A percentile compares a stretch with the other conserved stretches of the same genome.
These are phyloP conservation scores for Penicillium goetzii DNA, from an alignment of 495 filamentous ascomycete genomes.

Conservation along the genomic window DNA sequence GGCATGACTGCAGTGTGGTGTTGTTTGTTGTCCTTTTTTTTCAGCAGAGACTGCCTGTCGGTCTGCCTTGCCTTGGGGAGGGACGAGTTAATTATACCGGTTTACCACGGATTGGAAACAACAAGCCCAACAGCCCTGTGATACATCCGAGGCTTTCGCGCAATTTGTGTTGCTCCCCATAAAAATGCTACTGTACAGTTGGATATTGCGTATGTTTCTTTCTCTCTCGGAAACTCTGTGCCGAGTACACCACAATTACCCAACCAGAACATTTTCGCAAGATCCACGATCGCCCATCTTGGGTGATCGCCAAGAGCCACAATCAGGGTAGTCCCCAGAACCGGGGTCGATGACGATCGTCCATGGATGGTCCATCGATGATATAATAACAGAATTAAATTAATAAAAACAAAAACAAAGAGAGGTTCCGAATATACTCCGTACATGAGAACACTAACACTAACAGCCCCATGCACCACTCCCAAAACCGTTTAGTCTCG, in stretches of 20 bases:
- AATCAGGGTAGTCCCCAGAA: constrained; percentile 6
- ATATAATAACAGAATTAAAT: background rate
- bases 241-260: background rate
- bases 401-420: background rate
- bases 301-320: constrained; percentile 11
- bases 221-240: background rate
- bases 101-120: background rate
- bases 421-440: background rate
- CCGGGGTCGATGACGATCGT: constrained; percentile 7
- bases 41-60: background rate
- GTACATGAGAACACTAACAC: background rate
- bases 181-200: background rate
- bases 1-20: constrained; percentile 1
- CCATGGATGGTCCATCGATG: constrained; percentile 9
- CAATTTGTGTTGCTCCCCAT: background rate
- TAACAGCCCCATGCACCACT: background rate
- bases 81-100: background rate
- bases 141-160: too few species aligned
- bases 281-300: constrained; percentile 14
- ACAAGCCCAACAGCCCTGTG: too few species aligned
- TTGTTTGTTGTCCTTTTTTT: background rate
- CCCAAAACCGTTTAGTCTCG: background rate
- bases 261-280: background rate
- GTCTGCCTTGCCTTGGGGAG: background rate
- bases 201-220: background rate